Base-by-base conservation (phyloP, 192 early-diverging fungal species). In the Umbelopsis isabellina region DNA sequence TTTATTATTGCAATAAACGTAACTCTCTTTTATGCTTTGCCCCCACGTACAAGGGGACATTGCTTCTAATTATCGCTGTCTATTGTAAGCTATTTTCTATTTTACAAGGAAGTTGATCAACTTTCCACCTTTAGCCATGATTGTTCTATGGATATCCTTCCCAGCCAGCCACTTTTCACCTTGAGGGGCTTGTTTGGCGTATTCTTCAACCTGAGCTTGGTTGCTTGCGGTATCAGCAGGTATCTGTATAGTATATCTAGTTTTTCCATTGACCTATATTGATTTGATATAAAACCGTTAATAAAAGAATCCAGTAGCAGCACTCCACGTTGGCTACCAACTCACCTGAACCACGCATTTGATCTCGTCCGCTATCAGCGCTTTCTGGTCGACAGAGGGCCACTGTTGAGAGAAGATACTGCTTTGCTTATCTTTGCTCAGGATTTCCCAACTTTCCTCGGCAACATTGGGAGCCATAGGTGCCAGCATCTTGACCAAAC, bases 241-340 rank as follows among this genome's bases (percentile, higher is more conserved):
- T 64, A 88, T 73, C 20, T 72, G 69, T 7, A 94, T 53, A 49
- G 82, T 88, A 44, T 91, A 91, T 45, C 90, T 81, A 2, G 84
- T 86, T 72, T 93, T 94, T 58, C 95, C 93, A 72, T 97, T 91
- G 25, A 93, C 70, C 85, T 92, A 30, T 25, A 44, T 44, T 73
- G 68, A 44, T 44, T 73, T 68, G 61, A 82, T 58, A 12, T 41
- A 30, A 44, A 5, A 27, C 3, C 53, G 41, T 13, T 16, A 51
- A 61, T 6, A 21, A 33, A 46, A 53, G n/a, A 67, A 9, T 18
- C 15, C 3, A 25, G 15, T 23, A 23, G 68, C 11, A 48, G 33
- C 41, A 67, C 75, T 79, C 44, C 72, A 58, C 6, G 6, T 41
- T 1, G 10, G 6, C 5, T 41, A 73, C 55, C 68, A 23, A 55